Evolutionary conservation across 2,329 filamentous ascomycete species (phyloP).

Genomic region (Curvularia verruculosa): DNA sequence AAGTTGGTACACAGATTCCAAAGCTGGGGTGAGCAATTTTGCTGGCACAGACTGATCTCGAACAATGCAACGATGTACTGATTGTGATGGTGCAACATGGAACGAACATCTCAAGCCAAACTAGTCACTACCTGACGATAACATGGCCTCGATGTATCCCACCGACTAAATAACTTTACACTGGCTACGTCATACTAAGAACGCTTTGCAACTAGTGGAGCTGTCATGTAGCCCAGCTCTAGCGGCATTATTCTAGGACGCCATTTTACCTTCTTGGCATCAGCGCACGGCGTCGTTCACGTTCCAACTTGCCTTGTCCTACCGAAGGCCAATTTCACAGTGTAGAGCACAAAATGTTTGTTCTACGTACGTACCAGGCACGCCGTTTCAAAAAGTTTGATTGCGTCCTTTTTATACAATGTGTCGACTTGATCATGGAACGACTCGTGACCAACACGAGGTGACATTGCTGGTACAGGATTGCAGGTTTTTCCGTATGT

Average conservation of each 20-base stretch:
- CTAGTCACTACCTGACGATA: conserved; percentile 1
- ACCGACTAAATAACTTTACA: not conserved
- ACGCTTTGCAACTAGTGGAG: not conserved
- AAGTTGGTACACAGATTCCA: conserved; percentile 14
- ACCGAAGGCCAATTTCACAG: not conserved
- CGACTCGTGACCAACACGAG: not conserved
- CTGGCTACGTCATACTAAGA: not conserved
- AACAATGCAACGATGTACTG: not conserved
- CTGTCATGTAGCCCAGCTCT: not conserved
- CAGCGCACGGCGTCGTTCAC: not conserved
- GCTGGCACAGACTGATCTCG: not conserved
- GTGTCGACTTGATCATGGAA: not conserved
- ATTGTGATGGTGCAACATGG: not conserved
- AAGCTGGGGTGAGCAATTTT: not conserved
- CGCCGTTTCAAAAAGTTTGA: not conserved
- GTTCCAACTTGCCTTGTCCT: not conserved
- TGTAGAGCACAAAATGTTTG: not conserved
- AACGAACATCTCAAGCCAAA: not conserved
- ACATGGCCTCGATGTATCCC: not conserved
- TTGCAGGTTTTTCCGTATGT: not conserved
- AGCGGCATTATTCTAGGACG: not conserved
- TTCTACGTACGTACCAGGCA: not conserved
- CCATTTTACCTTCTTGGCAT: not conserved
- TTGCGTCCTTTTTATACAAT: not conserved
- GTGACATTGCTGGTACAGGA: conserved; percentile 1